Evolutionary conservation across 2,329 filamentous ascomycete genomes (phyloP).

Genomic region (Dendrostoma leiphaemia): DNA sequence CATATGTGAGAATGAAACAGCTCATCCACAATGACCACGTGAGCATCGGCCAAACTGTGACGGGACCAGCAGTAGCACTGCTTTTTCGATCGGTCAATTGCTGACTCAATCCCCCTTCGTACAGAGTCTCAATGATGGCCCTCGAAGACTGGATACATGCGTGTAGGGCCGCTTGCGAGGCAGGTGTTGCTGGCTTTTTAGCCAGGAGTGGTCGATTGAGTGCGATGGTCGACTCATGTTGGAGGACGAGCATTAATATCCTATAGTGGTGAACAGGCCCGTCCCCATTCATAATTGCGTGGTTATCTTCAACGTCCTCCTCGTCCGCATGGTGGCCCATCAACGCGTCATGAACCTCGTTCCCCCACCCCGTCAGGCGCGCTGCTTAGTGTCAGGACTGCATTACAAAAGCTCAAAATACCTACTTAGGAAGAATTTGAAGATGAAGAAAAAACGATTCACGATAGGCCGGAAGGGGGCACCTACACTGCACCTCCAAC

Average conservation of each 20-base stretch:
- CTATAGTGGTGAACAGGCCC: conserved; percentile 5
- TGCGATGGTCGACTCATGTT: conserved; percentile 21
- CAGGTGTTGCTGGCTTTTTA: conserved; percentile 17
- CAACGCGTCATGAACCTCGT: conserved; percentile 17
- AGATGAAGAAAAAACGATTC: too few relatives aligned
- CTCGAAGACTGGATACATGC: conserved; percentile 22
- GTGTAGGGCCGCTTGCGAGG: conserved; percentile 21
- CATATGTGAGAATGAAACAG: conserved; percentile 21
- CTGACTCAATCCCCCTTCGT: not conserved
- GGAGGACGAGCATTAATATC: conserved; percentile 14
- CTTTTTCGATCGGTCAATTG: not conserved
- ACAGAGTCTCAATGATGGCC: conserved; percentile 18
- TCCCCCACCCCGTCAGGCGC: conserved; percentile 18
- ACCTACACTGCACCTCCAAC: conserved; percentile 20
- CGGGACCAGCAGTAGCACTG: not conserved
- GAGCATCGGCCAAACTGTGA: conserved; percentile 21
- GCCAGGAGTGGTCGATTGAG: conserved; percentile 22
- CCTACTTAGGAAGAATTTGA: too few relatives aligned
- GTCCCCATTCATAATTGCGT: not conserved
- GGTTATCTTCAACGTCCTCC: not conserved
- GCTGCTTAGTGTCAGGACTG: too few relatives aligned
- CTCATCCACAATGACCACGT: conserved; percentile 25
- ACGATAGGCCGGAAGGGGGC: too few relatives aligned
- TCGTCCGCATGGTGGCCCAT: conserved; percentile 7
- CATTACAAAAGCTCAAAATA: too few relatives aligned